Evolutionary conservation across 2,329 filamentous ascomycete species (phyloP).

Genomic region (Colletotrichum echinochloae): DNA sequence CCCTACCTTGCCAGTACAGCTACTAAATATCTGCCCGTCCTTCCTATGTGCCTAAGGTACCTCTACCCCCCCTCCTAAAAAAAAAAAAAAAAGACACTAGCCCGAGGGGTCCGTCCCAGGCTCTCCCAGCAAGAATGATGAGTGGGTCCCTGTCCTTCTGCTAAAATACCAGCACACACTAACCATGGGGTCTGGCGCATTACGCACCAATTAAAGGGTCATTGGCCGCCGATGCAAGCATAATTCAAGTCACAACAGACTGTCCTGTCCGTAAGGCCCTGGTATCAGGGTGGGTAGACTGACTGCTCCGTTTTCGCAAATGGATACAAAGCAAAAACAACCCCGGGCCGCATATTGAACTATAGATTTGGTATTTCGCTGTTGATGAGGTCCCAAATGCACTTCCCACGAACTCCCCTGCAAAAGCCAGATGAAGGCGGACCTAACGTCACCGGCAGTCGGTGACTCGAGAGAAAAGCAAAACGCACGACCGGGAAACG

Average conservation of each 20-base stretch:
- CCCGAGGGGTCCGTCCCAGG: slow-evolving; percentile 15
- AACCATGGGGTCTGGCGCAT: slow-evolving; percentile 23
- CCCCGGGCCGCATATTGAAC: slow-evolving; percentile 18
- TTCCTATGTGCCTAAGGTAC: too few relatives aligned
- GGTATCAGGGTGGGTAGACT: slow-evolving; percentile 14
- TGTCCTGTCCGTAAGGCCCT: too few relatives aligned
- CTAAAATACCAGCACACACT: slow-evolving; percentile 14
- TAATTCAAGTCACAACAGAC: background rate
- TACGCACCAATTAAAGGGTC: slow-evolving; percentile 26
- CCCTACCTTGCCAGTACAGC: slow-evolving; percentile 15
- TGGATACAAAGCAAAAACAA: slow-evolving; percentile 15
- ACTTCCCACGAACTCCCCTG: slow-evolving; percentile 39
- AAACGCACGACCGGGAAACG: slow-evolving; percentile 36
- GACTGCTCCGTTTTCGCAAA: slow-evolving; percentile 28
- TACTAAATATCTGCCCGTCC: background rate
- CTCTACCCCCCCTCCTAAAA: too few relatives aligned
- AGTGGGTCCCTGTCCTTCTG: slow-evolving; percentile 26
- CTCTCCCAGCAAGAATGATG: slow-evolving; percentile 1
- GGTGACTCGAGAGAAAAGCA: slow-evolving; percentile 16
- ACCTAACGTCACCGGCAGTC: slow-evolving; percentile 23
- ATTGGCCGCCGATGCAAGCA: slow-evolving; percentile 12
- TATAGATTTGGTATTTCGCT: slow-evolving; percentile 40
- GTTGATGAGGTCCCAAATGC: slow-evolving; percentile 30
- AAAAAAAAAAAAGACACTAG: too few relatives aligned
- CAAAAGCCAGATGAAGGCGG: slow-evolving; percentile 38